Conservation (phyloP, 495 filamentous ascomycete genomes). For the Platismatia glauca region DNA sequence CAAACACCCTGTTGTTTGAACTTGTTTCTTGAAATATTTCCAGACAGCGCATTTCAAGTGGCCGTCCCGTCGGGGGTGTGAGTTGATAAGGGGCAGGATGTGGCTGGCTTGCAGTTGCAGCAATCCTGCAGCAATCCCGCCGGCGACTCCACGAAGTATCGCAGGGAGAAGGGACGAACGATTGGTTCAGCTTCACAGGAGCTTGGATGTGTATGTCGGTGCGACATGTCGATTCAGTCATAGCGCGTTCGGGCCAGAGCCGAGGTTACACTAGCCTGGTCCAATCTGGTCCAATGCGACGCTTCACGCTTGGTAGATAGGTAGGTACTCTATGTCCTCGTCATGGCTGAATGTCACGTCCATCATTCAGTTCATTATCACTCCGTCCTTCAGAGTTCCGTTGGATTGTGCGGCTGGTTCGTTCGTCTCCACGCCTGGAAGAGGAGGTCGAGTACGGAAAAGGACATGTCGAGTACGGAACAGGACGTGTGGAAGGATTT, state of each 20-base stretch:
- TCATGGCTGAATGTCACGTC: too few species aligned
- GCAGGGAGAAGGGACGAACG: not conserved
- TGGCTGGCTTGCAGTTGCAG: too few species aligned
- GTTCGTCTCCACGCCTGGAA: too few species aligned
- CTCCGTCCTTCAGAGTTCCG: too few species aligned
- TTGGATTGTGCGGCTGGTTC: too few species aligned
- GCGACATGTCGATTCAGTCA: constrained; percentile 2
- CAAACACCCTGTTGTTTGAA: too few species aligned
- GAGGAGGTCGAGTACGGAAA: too few species aligned
- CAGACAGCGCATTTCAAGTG: not conserved
- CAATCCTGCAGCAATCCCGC: too few species aligned
- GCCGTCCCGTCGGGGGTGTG: not conserved
- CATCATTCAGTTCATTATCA: too few species aligned
- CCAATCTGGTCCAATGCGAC: not conserved
- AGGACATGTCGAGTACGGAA: too few species aligned
- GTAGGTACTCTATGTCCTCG: too few species aligned
- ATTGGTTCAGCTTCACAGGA: constrained; percentile 1
- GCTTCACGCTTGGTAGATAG: too few species aligned
- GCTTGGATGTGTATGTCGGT: not conserved
- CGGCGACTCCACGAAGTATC: not conserved
- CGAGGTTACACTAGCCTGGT: constrained; percentile 1
- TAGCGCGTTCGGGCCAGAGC: constrained; percentile 5
- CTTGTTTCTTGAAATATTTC: not conserved
- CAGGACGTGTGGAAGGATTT: not conserved
- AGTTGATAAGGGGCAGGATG: not conserved